Evolutionary conservation across 495 filamentous ascomycete genomes (phyloP).

Genomic region (Trichoderma asperelloides): DNA sequence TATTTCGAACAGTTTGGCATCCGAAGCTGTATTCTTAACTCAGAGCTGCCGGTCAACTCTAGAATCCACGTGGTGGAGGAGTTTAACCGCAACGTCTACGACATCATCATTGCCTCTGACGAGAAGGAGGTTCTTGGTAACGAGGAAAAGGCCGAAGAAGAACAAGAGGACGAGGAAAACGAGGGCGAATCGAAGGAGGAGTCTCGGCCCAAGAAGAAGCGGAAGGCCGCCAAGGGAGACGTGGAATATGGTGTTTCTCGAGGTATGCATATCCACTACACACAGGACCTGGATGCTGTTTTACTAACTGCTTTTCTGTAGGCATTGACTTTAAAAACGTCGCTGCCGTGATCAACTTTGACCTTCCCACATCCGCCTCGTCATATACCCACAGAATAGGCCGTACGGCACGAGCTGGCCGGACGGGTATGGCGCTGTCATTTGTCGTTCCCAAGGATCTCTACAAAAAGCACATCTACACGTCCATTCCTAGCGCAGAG

Average conservation of each 20-base stretch:
- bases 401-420: slow-evolving; percentile 81
- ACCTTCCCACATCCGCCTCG: slow-evolving; percentile 78
- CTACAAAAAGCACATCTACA: slow-evolving; percentile 84
- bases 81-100: slow-evolving; percentile 93
- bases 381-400: slow-evolving; percentile 94
- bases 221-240: slow-evolving; percentile 34
- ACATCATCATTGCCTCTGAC: slow-evolving; percentile 93
- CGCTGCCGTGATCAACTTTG: slow-evolving; percentile 91
- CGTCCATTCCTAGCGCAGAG: slow-evolving; percentile 56
- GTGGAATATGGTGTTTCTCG: slow-evolving; percentile 89
- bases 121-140: slow-evolving; percentile 78
- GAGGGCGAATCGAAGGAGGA: slow-evolving; percentile 17
- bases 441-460: slow-evolving; percentile 77
- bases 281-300: background rate
- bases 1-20: slow-evolving; percentile 96
- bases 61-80: slow-evolving; percentile 91
- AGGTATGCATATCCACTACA: slow-evolving; percentile 30
- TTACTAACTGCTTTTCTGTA: background rate
- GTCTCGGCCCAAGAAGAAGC: slow-evolving; percentile 24
- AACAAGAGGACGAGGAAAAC: slow-evolving; percentile 20
- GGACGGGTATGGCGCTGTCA: slow-evolving; percentile 87
- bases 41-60: slow-evolving; percentile 86
- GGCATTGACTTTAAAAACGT: slow-evolving; percentile 92
- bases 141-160: slow-evolving; percentile 25
- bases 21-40: slow-evolving; percentile 88